These are phyloP conservation scores for Aureobasidium sp. DNA, from an alignment of 2,329 filamentous ascomycete species.

Conservation along the genomic window DNA sequence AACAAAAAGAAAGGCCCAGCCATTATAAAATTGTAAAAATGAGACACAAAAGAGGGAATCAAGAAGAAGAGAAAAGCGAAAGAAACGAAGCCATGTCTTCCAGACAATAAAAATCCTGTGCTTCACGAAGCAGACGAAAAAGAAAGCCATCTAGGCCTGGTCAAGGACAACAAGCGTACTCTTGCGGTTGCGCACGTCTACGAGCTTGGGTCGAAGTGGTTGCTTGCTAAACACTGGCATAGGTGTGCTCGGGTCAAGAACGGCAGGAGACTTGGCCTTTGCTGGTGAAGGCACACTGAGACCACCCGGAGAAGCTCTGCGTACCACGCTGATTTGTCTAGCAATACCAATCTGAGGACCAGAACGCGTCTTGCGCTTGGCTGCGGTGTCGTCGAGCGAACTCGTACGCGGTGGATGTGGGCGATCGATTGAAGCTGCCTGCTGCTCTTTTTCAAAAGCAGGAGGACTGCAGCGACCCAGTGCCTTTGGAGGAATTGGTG, in stretches of 20 bases:
- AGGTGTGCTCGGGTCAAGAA: background rate
- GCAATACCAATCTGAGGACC: conserved; percentile 25
- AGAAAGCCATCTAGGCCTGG: conserved; percentile 14
- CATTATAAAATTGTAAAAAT: conserved; percentile 4
- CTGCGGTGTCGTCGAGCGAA: background rate
- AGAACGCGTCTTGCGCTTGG: background rate
- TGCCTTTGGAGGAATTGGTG: conserved; percentile 9
- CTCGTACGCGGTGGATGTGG: conserved; percentile 10
- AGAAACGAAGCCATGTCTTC: background rate
- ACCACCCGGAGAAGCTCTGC: background rate
- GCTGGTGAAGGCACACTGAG: background rate
- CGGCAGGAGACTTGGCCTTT: background rate
- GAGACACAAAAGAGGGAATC: background rate
- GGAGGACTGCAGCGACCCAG: conserved; percentile 11
- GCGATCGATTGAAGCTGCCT: background rate
- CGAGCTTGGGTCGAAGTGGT: conserved; percentile 27
- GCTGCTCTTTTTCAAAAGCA: background rate
- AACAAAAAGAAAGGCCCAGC: background rate
- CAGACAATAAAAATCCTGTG: background rate
- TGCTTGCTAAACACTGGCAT: conserved; percentile 23
- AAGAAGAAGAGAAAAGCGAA: background rate
- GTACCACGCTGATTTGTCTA: conserved; percentile 24
- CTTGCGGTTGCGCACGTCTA: conserved; percentile 29
- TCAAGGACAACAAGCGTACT: conserved; percentile 28
- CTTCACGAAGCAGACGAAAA: too few relatives aligned